Percentiles rank a stretch among this genome's conserved stretches.
Evolutionary conservation across 257 asterid species (phyloP).

Genomic region (Penstemon davidsonii): DNA sequence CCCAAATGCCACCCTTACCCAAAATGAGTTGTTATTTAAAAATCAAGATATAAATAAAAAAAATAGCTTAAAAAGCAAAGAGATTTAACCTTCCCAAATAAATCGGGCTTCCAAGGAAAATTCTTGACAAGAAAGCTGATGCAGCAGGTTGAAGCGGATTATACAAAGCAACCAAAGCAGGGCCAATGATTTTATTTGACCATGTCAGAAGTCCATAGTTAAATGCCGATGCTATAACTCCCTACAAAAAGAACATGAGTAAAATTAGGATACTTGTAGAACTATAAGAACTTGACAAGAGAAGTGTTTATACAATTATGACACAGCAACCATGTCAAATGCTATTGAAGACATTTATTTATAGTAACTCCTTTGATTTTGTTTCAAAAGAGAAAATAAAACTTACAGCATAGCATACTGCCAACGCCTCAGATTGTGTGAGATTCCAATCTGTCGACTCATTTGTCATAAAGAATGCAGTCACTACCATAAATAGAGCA

Average conservation of each 20-base stretch:
- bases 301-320: neutral
- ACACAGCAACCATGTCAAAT: neutral
- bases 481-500: conserved; percentile 57
- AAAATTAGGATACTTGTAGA: neutral
- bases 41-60: neutral
- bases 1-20: no score
- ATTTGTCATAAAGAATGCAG: conserved; percentile 54
- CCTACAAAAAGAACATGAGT: conserved; percentile 43
- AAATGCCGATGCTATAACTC: conserved; percentile 82
- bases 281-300: neutral
- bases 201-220: conserved; percentile 84
- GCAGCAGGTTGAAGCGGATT: conserved; percentile 93
- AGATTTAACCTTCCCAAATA: conserved; percentile 82
- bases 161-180: conserved; percentile 87
- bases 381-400: conserved; percentile 8
- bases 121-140: conserved; percentile 73
- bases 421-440: conserved; percentile 66
- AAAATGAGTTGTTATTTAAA: neutral
- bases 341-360: conserved; percentile 5
- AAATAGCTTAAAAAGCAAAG: neutral
- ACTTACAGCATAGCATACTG: conserved; percentile 94
- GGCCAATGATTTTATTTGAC: conserved; percentile 89
- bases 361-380: conserved; percentile 7
- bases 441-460: conserved; percentile 74
- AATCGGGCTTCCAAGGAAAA: conserved; percentile 93